Base-by-base conservation (phyloP, 805 yeast genomes). In the Metschnikowia similis region DNA sequence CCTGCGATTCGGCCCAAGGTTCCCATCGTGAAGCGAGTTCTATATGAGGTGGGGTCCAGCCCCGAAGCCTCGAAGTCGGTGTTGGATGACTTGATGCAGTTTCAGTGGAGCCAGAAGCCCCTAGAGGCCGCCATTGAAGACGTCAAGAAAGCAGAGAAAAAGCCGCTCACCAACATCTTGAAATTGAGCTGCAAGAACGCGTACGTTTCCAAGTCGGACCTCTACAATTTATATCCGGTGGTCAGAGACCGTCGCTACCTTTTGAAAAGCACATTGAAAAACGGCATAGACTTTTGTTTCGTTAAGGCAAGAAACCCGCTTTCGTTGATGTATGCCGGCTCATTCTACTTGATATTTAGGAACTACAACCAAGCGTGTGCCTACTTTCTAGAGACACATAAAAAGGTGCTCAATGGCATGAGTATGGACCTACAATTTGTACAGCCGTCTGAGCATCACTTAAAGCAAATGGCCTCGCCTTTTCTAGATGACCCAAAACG, bases 291-390 rank as follows among this genome's bases (percentile, higher is more conserved):
- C 29, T 70, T 78, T 45, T 63, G 64, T n/a, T 71, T 77, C 2
- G 67, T 80, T 13, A 75, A 81, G 49, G 78, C 79, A 10, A 62
- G 90, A 47, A 69, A 76, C 52, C 77, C 81, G 0, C 45, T 61
- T 2, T 74, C 68, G 14, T 60, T 85, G 26, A 54, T 65, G 35
- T 74, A 78, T 29, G 65, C 72, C 51, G 77, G 79, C 38, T 71
- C 75, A 4, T 82, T 81, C 61, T 84, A 77, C 60, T 62, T 85
- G 34, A 60, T 80, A 6, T 85, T 85, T 58, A 68, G 69, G 4
- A 64, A 68, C 36, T 60, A 63, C 35, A 68, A 71, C 27, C 76
- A 74, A 16, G 88, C 89, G 0, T 70, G 79, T 17, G 70, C 70
- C 3, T 84, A 77, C 61, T 72, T 70, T 63, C 59, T 70, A 17